Percentiles rank a stretch among this genome's conserved stretches.
Evolutionary conservation across 208 protist species (phyloP).

Genomic region (Wallacemonas sp.): DNA sequence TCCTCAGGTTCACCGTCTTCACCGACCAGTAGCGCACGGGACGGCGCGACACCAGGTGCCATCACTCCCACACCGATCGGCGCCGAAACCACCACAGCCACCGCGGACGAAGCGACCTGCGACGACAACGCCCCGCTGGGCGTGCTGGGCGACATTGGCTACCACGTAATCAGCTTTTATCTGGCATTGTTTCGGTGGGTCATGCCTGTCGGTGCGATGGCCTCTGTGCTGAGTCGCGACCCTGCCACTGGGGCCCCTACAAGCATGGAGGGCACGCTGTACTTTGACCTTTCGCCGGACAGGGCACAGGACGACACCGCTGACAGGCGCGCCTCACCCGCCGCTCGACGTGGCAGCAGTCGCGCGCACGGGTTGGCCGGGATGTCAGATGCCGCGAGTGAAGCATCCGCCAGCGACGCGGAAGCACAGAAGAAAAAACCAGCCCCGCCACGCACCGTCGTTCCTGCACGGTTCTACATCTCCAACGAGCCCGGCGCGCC

Average conservation of each 20-base stretch:
- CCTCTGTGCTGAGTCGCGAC: slow-evolving; percentile 10
- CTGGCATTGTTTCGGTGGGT: slow-evolving; percentile 18
- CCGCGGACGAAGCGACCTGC: not conserved
- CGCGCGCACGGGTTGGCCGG: no score
- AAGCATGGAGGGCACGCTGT: slow-evolving; percentile 21
- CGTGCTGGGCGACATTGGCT: slow-evolving; percentile 32
- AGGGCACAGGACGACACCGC: not conserved
- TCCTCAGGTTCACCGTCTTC: no score
- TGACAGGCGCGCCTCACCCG: no score
- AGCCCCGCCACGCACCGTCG: not conserved
- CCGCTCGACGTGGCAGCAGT: no score
- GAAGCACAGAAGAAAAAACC: no score
- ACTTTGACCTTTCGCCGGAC: slow-evolving; percentile 5
- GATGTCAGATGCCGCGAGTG: not conserved
- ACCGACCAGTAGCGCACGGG: no score
- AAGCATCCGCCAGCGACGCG: not conserved
- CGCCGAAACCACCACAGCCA: not conserved
- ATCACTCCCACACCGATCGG: not conserved
- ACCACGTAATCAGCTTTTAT: slow-evolving; percentile 15
- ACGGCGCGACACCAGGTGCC: no score
- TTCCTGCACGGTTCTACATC: slow-evolving; percentile 18
- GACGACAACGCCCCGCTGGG: slow-evolving; percentile 2
- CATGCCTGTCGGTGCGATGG: slow-evolving; percentile 19
- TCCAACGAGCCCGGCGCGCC: slow-evolving; percentile 7
- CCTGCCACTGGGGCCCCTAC: not conserved